Base-by-base conservation (phyloP, 208 protist genomes). In the Herpetomonas tarakana region DNA sequence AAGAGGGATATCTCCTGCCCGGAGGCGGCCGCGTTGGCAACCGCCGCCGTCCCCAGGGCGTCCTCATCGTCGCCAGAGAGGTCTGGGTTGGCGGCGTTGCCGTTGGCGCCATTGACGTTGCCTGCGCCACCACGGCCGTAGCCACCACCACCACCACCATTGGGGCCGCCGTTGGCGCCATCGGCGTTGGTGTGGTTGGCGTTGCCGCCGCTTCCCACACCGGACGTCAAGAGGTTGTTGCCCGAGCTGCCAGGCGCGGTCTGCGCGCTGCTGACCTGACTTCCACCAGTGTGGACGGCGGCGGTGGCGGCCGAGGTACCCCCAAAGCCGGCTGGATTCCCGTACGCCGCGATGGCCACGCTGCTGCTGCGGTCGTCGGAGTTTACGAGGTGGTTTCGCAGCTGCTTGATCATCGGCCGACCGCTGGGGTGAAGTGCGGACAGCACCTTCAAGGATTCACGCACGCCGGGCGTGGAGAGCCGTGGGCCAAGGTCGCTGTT, bases 401-500 rank as follows among this genome's bases (percentile, higher is more conserved):
- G 64, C 45, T 77, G 58, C 49, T 78, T 76, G 57, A 96, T 86
- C 22, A 77, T 85, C 31, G 58, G 21, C 12, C 84, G 78, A 18
- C 81, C 82, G 65, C 68, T 78, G 27, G 81, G 82, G 58, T 90
- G 77, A 44, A 92, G 71, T 2, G 81, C 78, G 12, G 86, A 68
- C 60, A 96, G 76, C 27, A 92, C 66, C 55, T 80, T 91, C 14
- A 96, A 78, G 16, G 84, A 86, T 55, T 91, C 78, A 14, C 70
- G 83, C 56, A 96, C 77, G 22, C 77, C 79, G 7, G 74, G 64
- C 3, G 90, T 92, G 52, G 83, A 87, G 16, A 96, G 76, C 22
- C 83, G 90, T 2, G 78, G 76, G 21, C 83, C 85, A 14, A 96
- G 78, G 46, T 91, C 84, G 51, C 88, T 78, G 62, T 81, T 84